Conservation (phyloP, 23 red algal genomes). For the Cyanidiococcus yangmingshanensis region DNA sequence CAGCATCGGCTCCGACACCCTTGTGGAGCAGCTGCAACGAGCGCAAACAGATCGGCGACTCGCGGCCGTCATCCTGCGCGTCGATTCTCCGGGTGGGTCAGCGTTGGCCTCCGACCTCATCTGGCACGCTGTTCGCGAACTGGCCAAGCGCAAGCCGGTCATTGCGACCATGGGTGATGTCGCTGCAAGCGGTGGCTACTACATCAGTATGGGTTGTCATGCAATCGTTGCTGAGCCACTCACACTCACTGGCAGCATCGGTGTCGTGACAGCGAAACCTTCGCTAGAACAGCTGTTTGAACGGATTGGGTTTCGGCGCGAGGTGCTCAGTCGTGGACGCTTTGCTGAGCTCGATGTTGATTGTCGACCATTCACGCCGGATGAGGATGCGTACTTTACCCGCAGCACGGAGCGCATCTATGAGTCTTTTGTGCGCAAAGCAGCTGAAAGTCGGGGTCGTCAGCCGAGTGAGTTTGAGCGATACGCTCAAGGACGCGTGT, state of each 20-base stretch:
- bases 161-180: slow-evolving; percentile 70
- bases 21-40: slow-evolving; percentile 61
- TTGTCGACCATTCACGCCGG: slow-evolving; percentile 62
- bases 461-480: slow-evolving; percentile 57
- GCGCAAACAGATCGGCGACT: slow-evolving; percentile 44
- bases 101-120: slow-evolving; percentile 85
- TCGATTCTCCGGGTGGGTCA: slow-evolving; percentile 81
- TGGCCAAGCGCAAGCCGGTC: slow-evolving; percentile 63
- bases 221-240: slow-evolving; percentile 64
- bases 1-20: slow-evolving; percentile 54
- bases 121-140: slow-evolving; percentile 50
- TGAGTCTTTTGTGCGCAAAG: slow-evolving; percentile 73
- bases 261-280: slow-evolving; percentile 82
- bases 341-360: slow-evolving; percentile 87
- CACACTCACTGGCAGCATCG: slow-evolving; percentile 85
- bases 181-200: slow-evolving; percentile 89
- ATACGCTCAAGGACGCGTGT: slow-evolving; percentile 80
- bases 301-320: slow-evolving; percentile 61
- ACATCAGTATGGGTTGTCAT: slow-evolving; percentile 82
- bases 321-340: slow-evolving; percentile 62
- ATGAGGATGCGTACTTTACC: slow-evolving; percentile 73
- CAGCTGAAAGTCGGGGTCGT: slow-evolving; percentile 50
- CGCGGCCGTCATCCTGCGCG: slow-evolving; percentile 60
- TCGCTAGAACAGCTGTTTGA: slow-evolving; percentile 65
- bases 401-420: slow-evolving; percentile 41